Evolutionary conservation across 768 basidiomycete genomes (phyloP).

Genomic region (Lentinula aciculospora): DNA sequence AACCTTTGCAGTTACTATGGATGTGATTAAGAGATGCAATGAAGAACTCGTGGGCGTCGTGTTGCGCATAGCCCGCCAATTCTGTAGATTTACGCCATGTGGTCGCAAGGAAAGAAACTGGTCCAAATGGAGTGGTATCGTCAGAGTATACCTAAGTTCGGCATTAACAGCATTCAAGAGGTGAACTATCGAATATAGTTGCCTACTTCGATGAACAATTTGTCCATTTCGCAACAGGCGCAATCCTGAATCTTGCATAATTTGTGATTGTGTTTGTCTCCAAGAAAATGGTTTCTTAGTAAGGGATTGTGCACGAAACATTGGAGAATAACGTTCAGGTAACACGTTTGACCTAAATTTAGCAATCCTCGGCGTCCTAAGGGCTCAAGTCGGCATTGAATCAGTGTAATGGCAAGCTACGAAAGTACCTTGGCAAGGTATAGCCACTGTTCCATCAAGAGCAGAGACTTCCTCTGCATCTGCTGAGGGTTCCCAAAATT

Average conservation of each 20-base stretch:
- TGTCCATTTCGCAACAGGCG: slow-evolving; percentile 93
- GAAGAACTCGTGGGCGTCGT: slow-evolving; percentile 90
- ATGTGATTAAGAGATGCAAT: slow-evolving; percentile 83
- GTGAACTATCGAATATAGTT: background rate
- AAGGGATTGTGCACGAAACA: slow-evolving; percentile 87
- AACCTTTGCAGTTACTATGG: slow-evolving; percentile 70
- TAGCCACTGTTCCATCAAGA: slow-evolving; percentile 41
- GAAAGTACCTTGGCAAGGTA: slow-evolving; percentile 71
- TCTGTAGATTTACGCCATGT: slow-evolving; percentile 82
- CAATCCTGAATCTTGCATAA: slow-evolving; percentile 70
- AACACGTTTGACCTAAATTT: slow-evolving; percentile 92
- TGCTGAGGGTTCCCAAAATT: slow-evolving; percentile 40
- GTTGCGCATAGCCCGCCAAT: slow-evolving; percentile 88
- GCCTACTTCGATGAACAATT: slow-evolving; percentile 61
- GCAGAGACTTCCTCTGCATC: slow-evolving; percentile 32
- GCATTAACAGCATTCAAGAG: slow-evolving; percentile 1
- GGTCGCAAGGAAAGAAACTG: slow-evolving; percentile 74
- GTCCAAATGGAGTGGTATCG: slow-evolving; percentile 64
- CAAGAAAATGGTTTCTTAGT: slow-evolving; percentile 82
- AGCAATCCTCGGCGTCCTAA: slow-evolving; percentile 77
- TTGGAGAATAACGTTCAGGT: slow-evolving; percentile 89
- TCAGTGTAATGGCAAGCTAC: background rate
- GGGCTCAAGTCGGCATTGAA: background rate
- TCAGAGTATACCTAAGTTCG: slow-evolving; percentile 46
- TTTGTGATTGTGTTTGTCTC: slow-evolving; percentile 79